Evolutionary conservation across 2,329 filamentous ascomycete genomes (phyloP), one percentile per base, ranked within the genome.

Genomic region (Penicillium expansum): DNA sequence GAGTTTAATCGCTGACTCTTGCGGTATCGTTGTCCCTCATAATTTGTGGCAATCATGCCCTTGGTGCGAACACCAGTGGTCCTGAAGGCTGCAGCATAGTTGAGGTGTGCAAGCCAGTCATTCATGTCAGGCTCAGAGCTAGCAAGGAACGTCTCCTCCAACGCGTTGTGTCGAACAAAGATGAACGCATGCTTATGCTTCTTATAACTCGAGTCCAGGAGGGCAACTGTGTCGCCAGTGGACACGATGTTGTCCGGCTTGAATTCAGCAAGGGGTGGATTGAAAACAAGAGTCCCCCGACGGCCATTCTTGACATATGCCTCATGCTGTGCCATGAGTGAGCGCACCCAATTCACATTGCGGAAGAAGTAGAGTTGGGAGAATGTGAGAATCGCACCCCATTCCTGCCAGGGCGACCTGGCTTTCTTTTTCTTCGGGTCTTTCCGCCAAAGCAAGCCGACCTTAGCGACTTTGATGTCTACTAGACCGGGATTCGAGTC

Each of bases 311-410:
- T 94, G 65, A 91, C 81, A 67, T 96, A 91, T 13, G 82, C 80
- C 44, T 96, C 92, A 70, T 93, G 88, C 71, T 99, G 94, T 61
- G 90, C 84, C 78, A 97, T 92, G 62, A 99, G 76, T 57, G 84
- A 89, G 74, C 96, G 97, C 33, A 96, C 86, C 93, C 94, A 99
- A 20, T 86, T 82, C 5, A 91, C 89, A 71, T 97, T 97, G 56
- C 91, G 88, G 78, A 97, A 99, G 74, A 99, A 91, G 73, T 97
- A 99, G 8, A 99, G 83, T 69, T 97, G 93, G 6, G 94, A 95
- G n/a, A 93, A 91, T 0, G 94, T 99, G 30, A 99, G 82, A 57
- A 99, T 89, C 24, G 92, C 94, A 51, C 94, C 94, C 94, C 94
- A 99, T 81, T 99, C 94, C 71, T 97, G 93, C 94, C 94, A 99